Percentiles rank a stretch among this genome's conserved stretches.
These are phyloP conservation scores for Cyclotella choctawhatcheeana DNA, from an alignment of 108 stramenopile genomes.

Conservation along the genomic window DNA sequence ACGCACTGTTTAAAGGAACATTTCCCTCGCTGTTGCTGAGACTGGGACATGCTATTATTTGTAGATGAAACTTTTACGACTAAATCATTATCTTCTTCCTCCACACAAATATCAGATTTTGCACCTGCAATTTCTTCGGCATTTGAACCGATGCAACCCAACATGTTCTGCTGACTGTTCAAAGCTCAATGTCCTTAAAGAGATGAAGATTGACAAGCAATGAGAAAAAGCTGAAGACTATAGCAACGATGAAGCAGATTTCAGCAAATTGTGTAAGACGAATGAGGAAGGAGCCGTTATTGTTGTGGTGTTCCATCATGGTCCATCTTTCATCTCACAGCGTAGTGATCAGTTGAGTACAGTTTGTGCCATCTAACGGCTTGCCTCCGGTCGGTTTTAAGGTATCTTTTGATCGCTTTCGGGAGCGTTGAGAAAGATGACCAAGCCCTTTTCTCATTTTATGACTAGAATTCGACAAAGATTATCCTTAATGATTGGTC, in stretches of 20 bases:
- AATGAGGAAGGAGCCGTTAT: slow-evolving; percentile 24
- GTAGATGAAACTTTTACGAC: not conserved
- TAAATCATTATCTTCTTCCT: not conserved
- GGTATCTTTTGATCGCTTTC: too few relatives aligned
- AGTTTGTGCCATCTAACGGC: too few relatives aligned
- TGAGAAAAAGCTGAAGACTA: slow-evolving; percentile 17
- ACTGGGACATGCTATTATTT: not conserved
- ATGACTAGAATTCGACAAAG: too few relatives aligned
- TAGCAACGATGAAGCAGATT: slow-evolving; percentile 20
- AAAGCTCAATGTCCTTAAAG: slow-evolving; percentile 25
- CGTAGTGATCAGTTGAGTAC: not conserved
- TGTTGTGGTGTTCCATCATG: not conserved
- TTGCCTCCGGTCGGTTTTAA: too few relatives aligned
- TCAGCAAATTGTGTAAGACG: slow-evolving; percentile 12
- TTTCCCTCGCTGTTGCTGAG: not conserved
- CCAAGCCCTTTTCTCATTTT: too few relatives aligned
- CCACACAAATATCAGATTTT: too few relatives aligned
- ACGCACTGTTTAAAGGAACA: slow-evolving; percentile 6
- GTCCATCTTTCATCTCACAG: too few relatives aligned
- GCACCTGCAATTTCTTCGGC: too few relatives aligned
- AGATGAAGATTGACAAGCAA: slow-evolving; percentile 16
- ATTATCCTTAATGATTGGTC: too few relatives aligned
- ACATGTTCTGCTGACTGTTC: not conserved
- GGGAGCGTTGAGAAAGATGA: too few relatives aligned
- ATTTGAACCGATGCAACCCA: not conserved